Evolutionary conservation across 2,329 filamentous ascomycete genomes (phyloP).

Genomic region (Penicillium sp.): DNA sequence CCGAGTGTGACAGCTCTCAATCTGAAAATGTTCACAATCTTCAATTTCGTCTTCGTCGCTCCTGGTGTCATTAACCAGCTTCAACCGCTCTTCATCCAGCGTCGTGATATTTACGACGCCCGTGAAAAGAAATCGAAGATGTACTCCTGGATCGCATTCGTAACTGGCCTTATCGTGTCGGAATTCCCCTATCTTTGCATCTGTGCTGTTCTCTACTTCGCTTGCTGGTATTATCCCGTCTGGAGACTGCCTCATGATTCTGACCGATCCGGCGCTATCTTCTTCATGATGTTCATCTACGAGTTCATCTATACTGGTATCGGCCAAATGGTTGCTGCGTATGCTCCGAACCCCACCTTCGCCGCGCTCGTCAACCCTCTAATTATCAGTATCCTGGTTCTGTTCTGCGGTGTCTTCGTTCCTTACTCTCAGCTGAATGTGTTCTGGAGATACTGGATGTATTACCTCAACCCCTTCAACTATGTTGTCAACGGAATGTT

Average conservation of each 20-base stretch:
- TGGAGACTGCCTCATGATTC: constrained; percentile 7
- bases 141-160: constrained; percentile 76
- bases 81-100: constrained; percentile 72
- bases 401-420: constrained; percentile 16
- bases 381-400: constrained; percentile 14
- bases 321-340: constrained; percentile 14
- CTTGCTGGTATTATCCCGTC: constrained; percentile 65
- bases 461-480: constrained; percentile 17
- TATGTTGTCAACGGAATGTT: constrained; percentile 16
- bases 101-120: constrained; percentile 66
- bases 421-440: constrained; percentile 10
- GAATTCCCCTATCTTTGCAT: constrained; percentile 72
- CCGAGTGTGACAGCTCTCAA: constrained; percentile 68
- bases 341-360: constrained; percentile 15
- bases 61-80: constrained; percentile 53
- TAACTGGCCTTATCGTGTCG: constrained; percentile 68
- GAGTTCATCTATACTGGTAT: constrained; percentile 18
- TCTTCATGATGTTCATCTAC: constrained; percentile 15
- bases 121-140: constrained; percentile 73
- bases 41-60: constrained; percentile 63
- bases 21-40: constrained; percentile 71
- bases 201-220: constrained; percentile 67
- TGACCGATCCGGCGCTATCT: constrained; percentile 9
- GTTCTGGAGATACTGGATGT: constrained; percentile 19
- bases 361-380: constrained; percentile 13